Conservation (phyloP, 345 rosid species). For the Toxicodendron radicans region DNA sequence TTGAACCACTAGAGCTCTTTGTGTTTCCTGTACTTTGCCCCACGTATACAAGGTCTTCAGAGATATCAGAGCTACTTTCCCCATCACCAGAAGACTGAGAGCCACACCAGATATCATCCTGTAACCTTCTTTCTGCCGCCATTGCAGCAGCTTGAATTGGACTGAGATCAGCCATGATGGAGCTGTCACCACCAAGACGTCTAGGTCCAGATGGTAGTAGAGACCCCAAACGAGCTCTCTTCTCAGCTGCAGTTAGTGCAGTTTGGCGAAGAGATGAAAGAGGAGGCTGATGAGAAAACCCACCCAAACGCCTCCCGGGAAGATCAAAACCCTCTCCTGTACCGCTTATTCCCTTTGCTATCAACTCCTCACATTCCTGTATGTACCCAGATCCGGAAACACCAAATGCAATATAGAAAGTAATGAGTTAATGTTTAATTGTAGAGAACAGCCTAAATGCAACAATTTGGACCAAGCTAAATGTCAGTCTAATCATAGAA, state of each 20-base stretch:
- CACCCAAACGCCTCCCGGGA: slow-evolving; percentile 79
- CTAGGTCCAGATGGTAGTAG: slow-evolving; percentile 76
- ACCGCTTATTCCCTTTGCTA: slow-evolving; percentile 69
- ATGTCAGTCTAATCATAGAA: not conserved
- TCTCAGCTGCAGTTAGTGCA: slow-evolving; percentile 70
- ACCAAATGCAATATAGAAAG: slow-evolving; percentile 12
- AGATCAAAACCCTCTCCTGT: slow-evolving; percentile 74
- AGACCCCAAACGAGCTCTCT: slow-evolving; percentile 57
- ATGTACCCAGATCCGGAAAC: not conserved
- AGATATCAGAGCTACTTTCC: slow-evolving; percentile 39
- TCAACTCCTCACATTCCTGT: slow-evolving; percentile 93
- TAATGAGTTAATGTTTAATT: not conserved
- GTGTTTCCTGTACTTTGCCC: slow-evolving; percentile 29
- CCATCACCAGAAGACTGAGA: slow-evolving; percentile 54
- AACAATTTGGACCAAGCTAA: not conserved
- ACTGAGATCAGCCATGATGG: slow-evolving; percentile 74
- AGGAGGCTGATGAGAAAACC: slow-evolving; percentile 70
- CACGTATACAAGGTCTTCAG: slow-evolving; percentile 23
- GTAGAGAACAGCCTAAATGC: not conserved
- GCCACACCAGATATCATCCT: slow-evolving; percentile 89
- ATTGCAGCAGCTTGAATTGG: slow-evolving; percentile 94
- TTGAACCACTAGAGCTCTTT: slow-evolving; percentile 21
- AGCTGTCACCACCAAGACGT: slow-evolving; percentile 79
- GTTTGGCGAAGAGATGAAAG: slow-evolving; percentile 57
- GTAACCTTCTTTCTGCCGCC: slow-evolving; percentile 92